Conservation (phyloP, 1,139 yeast genomes). For the Lodderomyces metapsilosis region DNA sequence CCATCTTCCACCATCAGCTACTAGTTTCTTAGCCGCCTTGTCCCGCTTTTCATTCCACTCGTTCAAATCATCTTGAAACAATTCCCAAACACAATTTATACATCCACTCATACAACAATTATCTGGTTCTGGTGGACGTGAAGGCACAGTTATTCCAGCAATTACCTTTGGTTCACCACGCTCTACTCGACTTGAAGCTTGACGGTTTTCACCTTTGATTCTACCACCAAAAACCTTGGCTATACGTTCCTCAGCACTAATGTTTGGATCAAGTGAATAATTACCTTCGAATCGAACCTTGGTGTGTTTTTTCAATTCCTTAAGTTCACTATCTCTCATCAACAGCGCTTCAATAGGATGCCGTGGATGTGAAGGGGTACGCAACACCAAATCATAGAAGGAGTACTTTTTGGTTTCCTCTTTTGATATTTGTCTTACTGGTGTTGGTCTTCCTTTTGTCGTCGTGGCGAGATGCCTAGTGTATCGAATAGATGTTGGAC, state of each 20-base stretch:
- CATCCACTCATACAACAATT: slow-evolving; percentile 99
- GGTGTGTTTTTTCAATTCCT: slow-evolving; percentile 20
- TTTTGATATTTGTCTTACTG: slow-evolving; percentile 5
- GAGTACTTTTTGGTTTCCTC: slow-evolving; percentile 20
- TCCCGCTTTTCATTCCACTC: slow-evolving; percentile 70
- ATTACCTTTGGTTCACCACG: slow-evolving; percentile 46
- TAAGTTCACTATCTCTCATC: slow-evolving; percentile 22
- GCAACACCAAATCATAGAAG: slow-evolving; percentile 38
- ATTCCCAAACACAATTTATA: slow-evolving; percentile 94
- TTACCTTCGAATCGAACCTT: slow-evolving; percentile 47
- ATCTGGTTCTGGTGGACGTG: slow-evolving; percentile 83
- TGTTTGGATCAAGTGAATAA: slow-evolving; percentile 28
- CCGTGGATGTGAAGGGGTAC: slow-evolving; percentile 34
- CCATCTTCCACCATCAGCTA: slow-evolving; percentile 61
- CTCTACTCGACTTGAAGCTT: slow-evolving; percentile 48
- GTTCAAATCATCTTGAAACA: slow-evolving; percentile 80
- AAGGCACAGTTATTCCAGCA: slow-evolving; percentile 78
- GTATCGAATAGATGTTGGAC: background rate
- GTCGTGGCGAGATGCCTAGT: slow-evolving; percentile 8
- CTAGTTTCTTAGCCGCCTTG: slow-evolving; percentile 59
- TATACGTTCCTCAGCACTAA: slow-evolving; percentile 50
- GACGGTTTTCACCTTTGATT: slow-evolving; percentile 52
- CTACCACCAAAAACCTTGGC: slow-evolving; percentile 57
- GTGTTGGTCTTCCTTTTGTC: slow-evolving; percentile 9
- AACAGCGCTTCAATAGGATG: slow-evolving; percentile 33